phyloP scores from a whole-genome alignment of 768 basidiomycete genomes.

The Galerina sulciceps region DNA sequence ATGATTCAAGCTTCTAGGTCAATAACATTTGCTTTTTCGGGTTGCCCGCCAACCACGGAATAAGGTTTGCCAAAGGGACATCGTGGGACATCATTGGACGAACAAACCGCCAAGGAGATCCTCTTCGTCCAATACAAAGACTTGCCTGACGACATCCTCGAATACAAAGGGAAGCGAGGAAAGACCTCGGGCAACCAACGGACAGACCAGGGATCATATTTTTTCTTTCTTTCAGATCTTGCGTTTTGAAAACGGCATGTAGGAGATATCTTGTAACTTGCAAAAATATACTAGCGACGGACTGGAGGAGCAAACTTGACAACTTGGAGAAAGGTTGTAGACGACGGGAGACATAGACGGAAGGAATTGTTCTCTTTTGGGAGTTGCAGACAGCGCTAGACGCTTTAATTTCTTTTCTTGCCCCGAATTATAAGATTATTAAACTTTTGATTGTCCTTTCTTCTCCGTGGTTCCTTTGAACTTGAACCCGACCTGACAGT shows the following conservation, averaged over 20 bases:
- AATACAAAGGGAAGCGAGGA: not conserved
- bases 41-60: not conserved
- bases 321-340: conserved; percentile 33
- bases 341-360: conserved; percentile 27
- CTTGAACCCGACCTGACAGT: conserved; percentile 21
- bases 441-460: conserved; percentile 26
- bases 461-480: conserved; percentile 22
- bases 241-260: conserved; percentile 22
- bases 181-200: not conserved
- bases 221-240: conserved; percentile 13
- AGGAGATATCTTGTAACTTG: conserved; percentile 34
- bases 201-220: not conserved
- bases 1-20: no score
- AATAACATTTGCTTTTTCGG: no score
- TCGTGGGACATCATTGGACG: not conserved
- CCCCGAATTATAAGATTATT: conserved; percentile 33
- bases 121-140: not conserved
- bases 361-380: conserved; percentile 19
- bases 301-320: conserved; percentile 29
- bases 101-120: not conserved
- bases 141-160: not conserved
- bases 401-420: conserved; percentile 24
- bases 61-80: not conserved
- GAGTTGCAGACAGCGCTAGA: conserved; percentile 20
- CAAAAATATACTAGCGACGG: conserved; percentile 35